Base-by-base conservation (phyloP, 495 filamentous ascomycete genomes). In the Mycothermus thermophilus region DNA sequence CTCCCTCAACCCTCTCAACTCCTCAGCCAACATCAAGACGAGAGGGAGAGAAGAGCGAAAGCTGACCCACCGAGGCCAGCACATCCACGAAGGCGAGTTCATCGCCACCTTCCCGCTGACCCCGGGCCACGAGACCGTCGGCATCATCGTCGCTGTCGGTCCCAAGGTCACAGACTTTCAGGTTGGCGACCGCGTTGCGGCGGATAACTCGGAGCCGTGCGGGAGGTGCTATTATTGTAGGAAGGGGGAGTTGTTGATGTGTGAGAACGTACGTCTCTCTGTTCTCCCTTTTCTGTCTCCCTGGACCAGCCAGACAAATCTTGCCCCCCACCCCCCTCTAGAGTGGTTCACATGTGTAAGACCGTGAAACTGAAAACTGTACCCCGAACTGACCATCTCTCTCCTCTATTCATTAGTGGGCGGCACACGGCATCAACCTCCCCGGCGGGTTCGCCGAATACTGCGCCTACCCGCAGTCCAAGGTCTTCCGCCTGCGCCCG, bases 401-500 rank as follows among this genome's bases (percentile, higher is more conserved):
- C 17, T 1, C 16, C 32, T 25, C 13, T 10, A 13, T n/a, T n/a
- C n/a, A n/a, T n/a, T n/a, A 30, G 34, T 79, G 79, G 43, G 58
- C 72, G 43, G 71, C 73, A 21, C 73, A 80, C 39, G 76, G 76
- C 33, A 75, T 77, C 28, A 32, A 62, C 38, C 58, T 78, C 57
- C 68, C 77, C 30, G 78, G 78, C 32, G 77, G 77, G 13, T 80
- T 81, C 42, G 78, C 77, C 27, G 77, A 80, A 48, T 83, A 79
- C 63, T 62, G 58, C 32, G 56, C 54, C 18, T 63, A 60, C 45
- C 56, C 63, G 41, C 74, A 74, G 34, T 69, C 69, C 35, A 69
- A 76, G 43, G 72, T 81, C 11, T 80, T 80, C 62, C 71, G 73
- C 57, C 71, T 83, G 57, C 61, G 79, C n/a, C n/a, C n/a, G n/a